phyloP scores from a whole-genome alignment of 257 asterid genomes.

The Solanum ossicruentum region DNA sequence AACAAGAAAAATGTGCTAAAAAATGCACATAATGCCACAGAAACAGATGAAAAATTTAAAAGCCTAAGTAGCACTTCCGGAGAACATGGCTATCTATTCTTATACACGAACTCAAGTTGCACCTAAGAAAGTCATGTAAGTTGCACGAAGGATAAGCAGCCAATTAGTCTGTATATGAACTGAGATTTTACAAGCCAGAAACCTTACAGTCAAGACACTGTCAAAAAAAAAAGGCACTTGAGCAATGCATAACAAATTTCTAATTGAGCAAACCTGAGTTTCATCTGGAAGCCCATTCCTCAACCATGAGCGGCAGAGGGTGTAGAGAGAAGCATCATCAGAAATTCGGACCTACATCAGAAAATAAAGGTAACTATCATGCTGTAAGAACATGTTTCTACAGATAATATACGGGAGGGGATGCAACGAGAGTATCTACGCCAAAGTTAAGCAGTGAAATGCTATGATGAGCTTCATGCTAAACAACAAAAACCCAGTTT shows the following conservation, averaged over 20 bases:
- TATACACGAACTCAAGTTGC: neutral
- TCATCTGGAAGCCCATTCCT: slow-evolving; percentile 66
- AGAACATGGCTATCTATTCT: neutral
- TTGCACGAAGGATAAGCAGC: neutral
- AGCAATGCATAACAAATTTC: neutral
- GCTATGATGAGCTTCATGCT: neutral
- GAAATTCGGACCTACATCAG: slow-evolving; percentile 48
- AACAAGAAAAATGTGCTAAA: neutral
- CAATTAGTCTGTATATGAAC: neutral
- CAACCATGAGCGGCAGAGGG: slow-evolving; percentile 84
- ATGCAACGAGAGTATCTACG: neutral
- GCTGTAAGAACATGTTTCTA: neutral
- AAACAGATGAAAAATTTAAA: neutral
- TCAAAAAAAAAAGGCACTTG: neutral
- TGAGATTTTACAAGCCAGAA: neutral
- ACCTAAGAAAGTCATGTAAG: neutral
- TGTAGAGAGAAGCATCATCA: slow-evolving; percentile 58
- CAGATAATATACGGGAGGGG: neutral
- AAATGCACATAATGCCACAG: neutral
- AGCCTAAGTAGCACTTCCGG: neutral
- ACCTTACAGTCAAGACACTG: neutral
- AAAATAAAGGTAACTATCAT: slow-evolving; percentile 1
- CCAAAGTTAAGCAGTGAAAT: neutral
- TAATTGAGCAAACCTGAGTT: slow-evolving; percentile 46
- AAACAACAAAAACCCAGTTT: neutral